Percentiles rank a stretch among this genome's conserved stretches.
These are phyloP conservation scores for Echites panduratus DNA, from an alignment of 257 asterid species.

Conservation along the genomic window DNA sequence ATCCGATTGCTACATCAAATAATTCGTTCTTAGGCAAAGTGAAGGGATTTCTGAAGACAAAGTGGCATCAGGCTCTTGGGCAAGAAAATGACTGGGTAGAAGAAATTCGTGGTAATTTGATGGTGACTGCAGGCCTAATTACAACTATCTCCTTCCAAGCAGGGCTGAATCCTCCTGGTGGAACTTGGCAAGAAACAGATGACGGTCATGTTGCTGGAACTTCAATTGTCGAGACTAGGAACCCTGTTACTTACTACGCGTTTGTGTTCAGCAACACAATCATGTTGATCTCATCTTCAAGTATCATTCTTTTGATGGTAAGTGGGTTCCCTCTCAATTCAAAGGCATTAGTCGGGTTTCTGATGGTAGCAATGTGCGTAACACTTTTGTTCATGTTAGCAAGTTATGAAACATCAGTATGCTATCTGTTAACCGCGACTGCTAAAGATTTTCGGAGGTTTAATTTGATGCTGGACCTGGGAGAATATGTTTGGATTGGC, in stretches of 20 bases:
- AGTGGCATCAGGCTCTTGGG: neutral
- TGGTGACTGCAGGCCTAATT: neutral
- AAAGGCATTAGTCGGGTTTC: no score
- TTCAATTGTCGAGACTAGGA: neutral
- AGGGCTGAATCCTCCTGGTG: neutral
- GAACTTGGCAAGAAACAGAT: neutral
- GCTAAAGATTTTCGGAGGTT: no score
- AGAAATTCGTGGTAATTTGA: neutral
- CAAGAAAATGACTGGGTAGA: neutral
- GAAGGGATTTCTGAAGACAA: no score
- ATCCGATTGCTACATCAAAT: no score
- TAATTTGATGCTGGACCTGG: no score
- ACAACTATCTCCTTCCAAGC: neutral
- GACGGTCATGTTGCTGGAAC: neutral
- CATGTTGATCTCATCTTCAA: neutral
- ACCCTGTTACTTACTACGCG: no score
- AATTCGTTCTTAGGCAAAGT: no score
- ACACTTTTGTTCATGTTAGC: neutral
- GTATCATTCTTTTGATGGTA: neutral
- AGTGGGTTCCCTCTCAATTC: neutral
- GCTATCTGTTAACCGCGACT: no score
- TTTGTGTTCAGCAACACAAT: neutral
- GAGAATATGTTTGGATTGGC: neutral
- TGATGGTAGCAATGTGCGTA: neutral
- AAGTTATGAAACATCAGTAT: neutral